Evolutionary conservation across 129 eudicot species (phyloP).

Genomic region (Tanacetum coccineum): DNA sequence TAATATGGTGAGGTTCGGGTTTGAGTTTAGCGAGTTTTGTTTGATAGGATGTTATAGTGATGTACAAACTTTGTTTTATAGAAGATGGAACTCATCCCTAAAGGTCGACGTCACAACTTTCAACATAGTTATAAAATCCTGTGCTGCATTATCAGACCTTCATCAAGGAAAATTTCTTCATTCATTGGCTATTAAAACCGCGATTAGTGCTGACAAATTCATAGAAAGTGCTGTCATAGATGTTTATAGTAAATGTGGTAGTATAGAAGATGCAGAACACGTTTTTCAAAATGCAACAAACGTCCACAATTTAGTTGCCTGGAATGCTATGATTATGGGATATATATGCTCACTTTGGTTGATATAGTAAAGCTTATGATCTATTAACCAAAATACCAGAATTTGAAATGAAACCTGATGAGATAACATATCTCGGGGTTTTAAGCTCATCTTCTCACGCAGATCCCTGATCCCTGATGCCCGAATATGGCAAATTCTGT

Average conservation of each 20-base stretch:
- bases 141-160: constrained; percentile 45
- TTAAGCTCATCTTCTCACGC: constrained; percentile 45
- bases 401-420: constrained; percentile 38
- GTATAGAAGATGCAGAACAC: constrained; percentile 33
- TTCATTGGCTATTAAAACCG: constrained; percentile 38
- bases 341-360: constrained; percentile 45
- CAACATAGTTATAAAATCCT: constrained; percentile 40
- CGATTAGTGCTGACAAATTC: constrained; percentile 26
- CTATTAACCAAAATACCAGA: constrained; percentile 23
- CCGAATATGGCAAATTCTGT: constrained; percentile 45
- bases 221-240: constrained; percentile 43
- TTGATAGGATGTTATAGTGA: constrained; percentile 38
- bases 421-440: constrained; percentile 49
- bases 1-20: constrained; percentile 35
- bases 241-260: constrained; percentile 51
- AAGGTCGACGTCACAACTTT: constrained; percentile 32
- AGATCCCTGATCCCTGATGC: constrained; percentile 42
- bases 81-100: constrained; percentile 30
- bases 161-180: constrained; percentile 41
- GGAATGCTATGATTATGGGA: constrained; percentile 59
- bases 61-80: constrained; percentile 31
- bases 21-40: constrained; percentile 43
- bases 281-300: constrained; percentile 20
- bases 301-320: constrained; percentile 38
- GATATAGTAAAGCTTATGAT: constrained; percentile 29